Base-by-base conservation (phyloP, 2,329 filamentous ascomycete species). In the Xylariaceae sp. region DNA sequence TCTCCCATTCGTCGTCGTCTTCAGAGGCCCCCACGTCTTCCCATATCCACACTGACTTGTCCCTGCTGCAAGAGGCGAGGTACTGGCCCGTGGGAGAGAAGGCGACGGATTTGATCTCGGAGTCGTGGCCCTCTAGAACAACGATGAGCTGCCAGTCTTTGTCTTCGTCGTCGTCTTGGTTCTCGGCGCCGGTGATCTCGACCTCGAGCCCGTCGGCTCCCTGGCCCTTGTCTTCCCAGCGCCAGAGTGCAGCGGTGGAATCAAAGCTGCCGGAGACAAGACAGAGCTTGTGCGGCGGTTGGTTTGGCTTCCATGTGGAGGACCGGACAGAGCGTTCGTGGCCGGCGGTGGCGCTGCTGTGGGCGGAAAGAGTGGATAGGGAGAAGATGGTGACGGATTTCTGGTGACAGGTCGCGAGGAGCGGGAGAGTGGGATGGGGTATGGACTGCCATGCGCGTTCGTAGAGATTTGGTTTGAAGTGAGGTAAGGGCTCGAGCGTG, bases 11-110 rank as follows among this genome's bases (percentile, higher is more conserved):
- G 67, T 96, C 92, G 48, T 95, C 91, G 14, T 86, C 87, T 58
- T 88, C 86, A 48, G 74, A 72, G 9, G 72, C 71, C 36, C 81
- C 81, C 47, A 96, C 81, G 67, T 97, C 94, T 70, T 99, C 94
- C 94, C 94, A 99, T 61, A 99, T 89, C 94, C 94, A 99, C 15
- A 97, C 89, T 14, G 83, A 87, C 73, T 97, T 97, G 68, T 99
- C 94, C 43, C 94, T 81, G 46, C 84, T 88, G 69, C 91, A 96
- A 0, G 91, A 96, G 6, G 94, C 94, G 5, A 99, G 78, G 61
- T 90, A 85, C 53, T 86, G 82, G 1, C 88, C 88, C 0, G 81
- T 82, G 0, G 88, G 84, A 15, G 80, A 84, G 72, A 90, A 95
- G 2, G 81, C 77, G 55, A 92, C 82, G 30, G 80, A 76, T 75